Evolutionary conservation across 2,329 filamentous ascomycete genomes (phyloP).

Genomic region (Zymoseptoria tritici): DNA sequence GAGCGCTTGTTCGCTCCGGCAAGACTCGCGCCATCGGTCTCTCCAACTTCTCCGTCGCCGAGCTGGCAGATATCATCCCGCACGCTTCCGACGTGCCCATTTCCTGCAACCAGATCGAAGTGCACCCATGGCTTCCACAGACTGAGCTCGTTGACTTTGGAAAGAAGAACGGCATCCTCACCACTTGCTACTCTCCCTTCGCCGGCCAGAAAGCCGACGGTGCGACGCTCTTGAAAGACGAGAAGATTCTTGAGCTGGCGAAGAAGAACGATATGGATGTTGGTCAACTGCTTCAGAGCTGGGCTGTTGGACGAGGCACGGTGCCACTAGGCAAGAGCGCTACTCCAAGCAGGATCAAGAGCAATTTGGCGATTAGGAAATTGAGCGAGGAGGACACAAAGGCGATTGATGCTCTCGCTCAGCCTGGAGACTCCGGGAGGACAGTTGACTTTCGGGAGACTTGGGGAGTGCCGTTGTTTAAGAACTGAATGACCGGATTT

Average conservation of each 20-base stretch:
- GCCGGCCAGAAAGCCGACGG: slow-evolving; percentile 23
- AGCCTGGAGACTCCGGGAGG: slow-evolving; percentile 20
- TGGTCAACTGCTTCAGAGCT: slow-evolving; percentile 48
- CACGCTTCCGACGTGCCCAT: slow-evolving; percentile 18
- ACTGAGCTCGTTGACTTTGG: slow-evolving; percentile 18
- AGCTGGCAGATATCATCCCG: slow-evolving; percentile 22
- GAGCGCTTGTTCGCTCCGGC: slow-evolving; percentile 19
- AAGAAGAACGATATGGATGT: slow-evolving; percentile 55
- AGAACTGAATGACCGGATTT: background rate
- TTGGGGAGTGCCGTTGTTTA: slow-evolving; percentile 19
- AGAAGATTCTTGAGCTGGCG: slow-evolving; percentile 56
- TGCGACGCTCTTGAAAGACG: slow-evolving; percentile 43
- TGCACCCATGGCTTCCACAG: slow-evolving; percentile 27
- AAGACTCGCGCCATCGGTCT: slow-evolving; percentile 26
- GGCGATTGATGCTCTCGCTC: slow-evolving; percentile 34
- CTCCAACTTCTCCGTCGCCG: slow-evolving; percentile 26
- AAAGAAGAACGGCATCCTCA: slow-evolving; percentile 19
- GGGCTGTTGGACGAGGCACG: slow-evolving; percentile 48
- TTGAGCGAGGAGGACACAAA: slow-evolving; percentile 33
- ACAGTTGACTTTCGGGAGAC: slow-evolving; percentile 17
- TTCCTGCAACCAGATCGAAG: slow-evolving; percentile 26
- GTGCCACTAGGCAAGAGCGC: slow-evolving; percentile 50
- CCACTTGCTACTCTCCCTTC: slow-evolving; percentile 25
- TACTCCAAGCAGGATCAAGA: slow-evolving; percentile 43
- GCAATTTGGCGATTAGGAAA: slow-evolving; percentile 22